phyloP scores from a whole-genome alignment of 2,329 filamentous ascomycete species.

The Fusarium coicis region DNA sequence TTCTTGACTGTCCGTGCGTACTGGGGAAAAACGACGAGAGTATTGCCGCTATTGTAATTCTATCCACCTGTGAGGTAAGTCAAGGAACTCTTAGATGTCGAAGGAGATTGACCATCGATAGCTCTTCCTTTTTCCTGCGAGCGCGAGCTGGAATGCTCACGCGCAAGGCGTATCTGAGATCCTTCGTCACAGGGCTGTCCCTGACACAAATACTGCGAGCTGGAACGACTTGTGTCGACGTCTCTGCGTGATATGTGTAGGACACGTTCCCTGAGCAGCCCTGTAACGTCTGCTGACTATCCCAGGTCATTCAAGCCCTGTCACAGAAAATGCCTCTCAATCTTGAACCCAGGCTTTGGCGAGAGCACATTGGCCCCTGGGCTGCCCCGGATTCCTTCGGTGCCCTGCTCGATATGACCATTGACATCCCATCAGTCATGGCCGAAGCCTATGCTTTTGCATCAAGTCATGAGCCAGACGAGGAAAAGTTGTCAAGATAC shows the following conservation, averaged over 20 bases:
- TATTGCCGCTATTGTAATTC: neutral
- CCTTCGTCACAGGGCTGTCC: neutral
- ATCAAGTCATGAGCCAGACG: rapidly evolving
- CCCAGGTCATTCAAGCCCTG: constrained; percentile 5
- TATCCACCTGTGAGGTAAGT: constrained; percentile 15
- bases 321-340: neutral
- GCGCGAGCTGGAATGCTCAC: constrained; percentile 4
- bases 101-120: too few species aligned
- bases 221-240: constrained; percentile 12
- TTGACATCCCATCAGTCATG: neutral
- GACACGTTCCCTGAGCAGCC: rapidly evolving
- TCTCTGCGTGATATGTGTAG: constrained; percentile 8
- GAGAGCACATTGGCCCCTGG: neutral
- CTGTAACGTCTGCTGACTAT: rapidly evolving
- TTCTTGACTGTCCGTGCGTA: neutral
- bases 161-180: constrained; percentile 7
- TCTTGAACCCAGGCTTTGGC: neutral
- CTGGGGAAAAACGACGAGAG: neutral
- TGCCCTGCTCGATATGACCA: neutral
- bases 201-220: neutral
- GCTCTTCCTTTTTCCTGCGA: neutral
- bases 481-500: rapidly evolving
- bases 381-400: neutral
- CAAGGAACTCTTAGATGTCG: too few species aligned
- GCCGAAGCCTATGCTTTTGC: neutral